Conservation (phyloP, 306 rosid genomes). For the Medicago arabica region DNA sequence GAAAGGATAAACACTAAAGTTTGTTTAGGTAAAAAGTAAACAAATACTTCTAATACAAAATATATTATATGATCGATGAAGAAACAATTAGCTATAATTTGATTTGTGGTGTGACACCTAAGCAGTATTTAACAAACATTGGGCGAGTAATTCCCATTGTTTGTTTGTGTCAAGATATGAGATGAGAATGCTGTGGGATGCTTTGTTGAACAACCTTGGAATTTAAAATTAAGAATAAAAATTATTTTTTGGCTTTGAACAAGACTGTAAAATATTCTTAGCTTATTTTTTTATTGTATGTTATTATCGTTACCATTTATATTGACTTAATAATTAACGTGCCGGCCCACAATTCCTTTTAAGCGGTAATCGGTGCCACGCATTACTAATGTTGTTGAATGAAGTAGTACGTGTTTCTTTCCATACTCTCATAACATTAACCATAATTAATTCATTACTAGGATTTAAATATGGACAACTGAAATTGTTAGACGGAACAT, state of each 20-base stretch:
- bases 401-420: neutral
- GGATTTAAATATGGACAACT: no score
- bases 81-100: neutral
- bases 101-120: slow-evolving; percentile 18
- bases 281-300: neutral
- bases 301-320: slow-evolving; percentile 1
- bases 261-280: neutral
- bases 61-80: neutral
- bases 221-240: neutral
- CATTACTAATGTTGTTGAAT: no score
- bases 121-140: slow-evolving; percentile 43
- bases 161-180: neutral
- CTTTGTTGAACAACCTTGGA: neutral
- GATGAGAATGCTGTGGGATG: slow-evolving; percentile 39
- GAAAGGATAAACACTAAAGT: neutral
- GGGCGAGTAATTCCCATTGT: slow-evolving; percentile 44
- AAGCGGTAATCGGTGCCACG: slow-evolving; percentile 20
- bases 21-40: neutral
- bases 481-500: no score
- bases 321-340: slow-evolving; percentile 31
- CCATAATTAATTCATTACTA: no score
- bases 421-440: neutral
- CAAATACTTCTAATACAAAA: neutral
- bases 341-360: slow-evolving; percentile 25
- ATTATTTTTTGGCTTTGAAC: neutral